Evolutionary conservation across 2,329 filamentous ascomycete genomes (phyloP), one percentile per base, ranked within the genome.

Genomic region (Penicillium crustosum): DNA sequence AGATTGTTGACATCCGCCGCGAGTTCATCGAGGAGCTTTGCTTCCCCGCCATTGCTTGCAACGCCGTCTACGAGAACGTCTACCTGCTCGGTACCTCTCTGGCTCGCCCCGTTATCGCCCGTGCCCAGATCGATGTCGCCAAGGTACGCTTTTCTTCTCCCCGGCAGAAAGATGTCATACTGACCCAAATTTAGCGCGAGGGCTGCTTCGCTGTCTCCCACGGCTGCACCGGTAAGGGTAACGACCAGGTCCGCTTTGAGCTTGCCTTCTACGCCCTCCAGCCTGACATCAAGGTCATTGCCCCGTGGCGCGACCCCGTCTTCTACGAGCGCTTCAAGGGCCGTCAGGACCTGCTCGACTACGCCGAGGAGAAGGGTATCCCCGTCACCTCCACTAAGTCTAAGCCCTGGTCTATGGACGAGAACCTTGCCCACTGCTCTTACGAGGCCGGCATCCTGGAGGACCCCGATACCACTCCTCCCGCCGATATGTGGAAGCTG

Each of bases 21-120:
- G 88, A 91, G 76, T 93, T 94, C 70, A 85, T 94, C 65, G 88
- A 92, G 67, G 84, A 93, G 79, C 82, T 94, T 44, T 89, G 88
- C 81, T 93, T 88, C 83, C 87, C 84, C 52, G 90, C 90, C 61
- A 84, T 94, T 62, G 65, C 65, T 58, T 86, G 71, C 70, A 74
- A 87, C 64, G 85, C 85, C 61, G 84, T 86, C 73, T 89, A 87
- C 73, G 86, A 91, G 79, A 86, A 87, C 70, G 78, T 82, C 62
- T 86, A 86, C 77, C 79, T 86, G 47, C 79, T 86, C 62, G 79
- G 83, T 63, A 76, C 75, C 35, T 73, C 69, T 52, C 67, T 77
- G 58, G 78, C 78, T 58, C 77, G 78, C 52, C 76, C 78, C 52
- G 78, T 80, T 48, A 81, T 80, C 59, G 78, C 78, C 43, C 74